A percentile compares a stretch with the other conserved stretches of the same genome.
phyloP scores from a whole-genome alignment of 2,329 filamentous ascomycete species.

The Pestalotiopsis fici region DNA sequence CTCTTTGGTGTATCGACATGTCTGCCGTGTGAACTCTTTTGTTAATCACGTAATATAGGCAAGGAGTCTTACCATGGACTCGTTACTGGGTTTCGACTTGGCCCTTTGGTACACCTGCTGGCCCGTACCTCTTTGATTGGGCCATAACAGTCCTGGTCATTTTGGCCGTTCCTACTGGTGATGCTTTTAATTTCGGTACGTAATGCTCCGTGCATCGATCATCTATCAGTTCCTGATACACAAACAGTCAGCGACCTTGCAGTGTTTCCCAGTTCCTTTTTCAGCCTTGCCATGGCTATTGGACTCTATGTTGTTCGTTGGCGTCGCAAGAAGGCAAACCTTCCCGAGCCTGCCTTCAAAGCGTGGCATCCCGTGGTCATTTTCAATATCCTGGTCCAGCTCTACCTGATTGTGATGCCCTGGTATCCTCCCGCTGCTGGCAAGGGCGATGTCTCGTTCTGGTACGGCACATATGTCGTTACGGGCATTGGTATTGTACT shows the following conservation, averaged over 20 bases:
- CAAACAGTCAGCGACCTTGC: constrained; percentile 10
- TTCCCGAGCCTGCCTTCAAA: constrained; percentile 39
- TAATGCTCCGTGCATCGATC: not conserved
- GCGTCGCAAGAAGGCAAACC: constrained; percentile 7
- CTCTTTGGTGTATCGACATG: not conserved
- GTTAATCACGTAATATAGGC: constrained; percentile 30
- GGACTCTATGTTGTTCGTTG: constrained; percentile 9
- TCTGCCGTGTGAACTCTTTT: too few species aligned
- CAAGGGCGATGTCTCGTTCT: constrained; percentile 55
- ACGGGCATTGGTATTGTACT: constrained; percentile 44
- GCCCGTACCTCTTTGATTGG: constrained; percentile 61
- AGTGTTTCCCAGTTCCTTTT: constrained; percentile 4
- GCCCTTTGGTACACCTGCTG: constrained; percentile 64
- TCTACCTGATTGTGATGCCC: constrained; percentile 54
- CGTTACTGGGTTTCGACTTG: constrained; percentile 63
- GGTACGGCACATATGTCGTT: constrained; percentile 57
- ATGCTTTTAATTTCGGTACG: constrained; percentile 64
- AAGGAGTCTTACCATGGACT: constrained; percentile 63
- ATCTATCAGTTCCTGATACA: not conserved
- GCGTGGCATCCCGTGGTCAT: constrained; percentile 46
- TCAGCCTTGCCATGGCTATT: constrained; percentile 8
- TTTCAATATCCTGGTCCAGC: constrained; percentile 46
- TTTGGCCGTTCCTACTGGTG: constrained; percentile 59
- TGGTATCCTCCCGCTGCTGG: constrained; percentile 55
- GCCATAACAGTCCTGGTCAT: constrained; percentile 60